A percentile compares a stretch with the other conserved stretches of the same genome.
These are phyloP conservation scores for Rhodamnia rubescens DNA, from an alignment of 345 rosid species.

Conservation along the genomic window DNA sequence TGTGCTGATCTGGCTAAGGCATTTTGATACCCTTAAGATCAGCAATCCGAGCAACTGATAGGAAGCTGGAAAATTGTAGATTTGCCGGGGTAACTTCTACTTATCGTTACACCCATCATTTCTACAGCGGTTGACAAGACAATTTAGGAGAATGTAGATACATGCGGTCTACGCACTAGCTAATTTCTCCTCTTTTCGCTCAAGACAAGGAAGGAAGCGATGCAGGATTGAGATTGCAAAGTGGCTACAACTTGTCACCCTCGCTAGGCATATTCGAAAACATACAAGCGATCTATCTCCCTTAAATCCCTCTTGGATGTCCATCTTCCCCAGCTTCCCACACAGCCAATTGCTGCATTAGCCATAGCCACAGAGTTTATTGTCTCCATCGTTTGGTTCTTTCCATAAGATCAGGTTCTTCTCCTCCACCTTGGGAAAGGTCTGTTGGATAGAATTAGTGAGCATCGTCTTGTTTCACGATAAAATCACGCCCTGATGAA, in stretches of 20 bases:
- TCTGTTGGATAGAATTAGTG: neutral
- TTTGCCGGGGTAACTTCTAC: neutral
- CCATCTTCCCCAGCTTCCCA: neutral
- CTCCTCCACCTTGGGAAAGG: neutral
- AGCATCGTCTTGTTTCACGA: neutral
- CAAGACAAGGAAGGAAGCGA: conserved; percentile 36
- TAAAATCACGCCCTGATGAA: neutral
- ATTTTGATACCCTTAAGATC: neutral
- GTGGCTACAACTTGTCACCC: neutral
- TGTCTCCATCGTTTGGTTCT: too few relatives aligned
- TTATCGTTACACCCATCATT: neutral
- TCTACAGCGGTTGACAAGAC: neutral
- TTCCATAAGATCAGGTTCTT: neutral
- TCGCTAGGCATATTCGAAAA: neutral
- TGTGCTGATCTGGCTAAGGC: neutral
- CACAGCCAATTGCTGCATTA: neutral
- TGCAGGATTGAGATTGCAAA: conserved; percentile 22
- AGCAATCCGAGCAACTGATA: neutral
- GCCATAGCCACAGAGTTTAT: neutral
- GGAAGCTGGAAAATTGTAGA: too few relatives aligned
- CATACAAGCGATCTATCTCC: neutral
- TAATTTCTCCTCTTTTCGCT: neutral
- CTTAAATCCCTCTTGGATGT: neutral
- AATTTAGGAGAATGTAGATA: neutral
- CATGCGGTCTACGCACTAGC: neutral